Evolutionary conservation across 805 yeast genomes (phyloP).

Genomic region (Schwanniomyces sp.): DNA sequence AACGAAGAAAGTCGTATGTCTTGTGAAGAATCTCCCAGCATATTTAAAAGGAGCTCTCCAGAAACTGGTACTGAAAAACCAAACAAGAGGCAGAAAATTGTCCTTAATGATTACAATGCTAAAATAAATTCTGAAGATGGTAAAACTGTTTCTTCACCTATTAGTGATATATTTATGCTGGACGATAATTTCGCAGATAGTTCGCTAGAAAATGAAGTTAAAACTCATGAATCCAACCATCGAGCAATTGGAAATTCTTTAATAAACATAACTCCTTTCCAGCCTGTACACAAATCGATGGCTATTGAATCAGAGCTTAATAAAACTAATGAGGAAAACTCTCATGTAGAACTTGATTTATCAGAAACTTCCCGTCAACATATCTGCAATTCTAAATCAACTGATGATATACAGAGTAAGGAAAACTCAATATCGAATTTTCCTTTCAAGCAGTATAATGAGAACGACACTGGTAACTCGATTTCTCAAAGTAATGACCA

Average conservation of each 20-base stretch:
- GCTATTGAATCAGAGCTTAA: too few species aligned
- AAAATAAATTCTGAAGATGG: background rate
- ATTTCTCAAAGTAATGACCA: too few species aligned
- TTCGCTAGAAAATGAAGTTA: background rate
- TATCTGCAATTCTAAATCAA: too few species aligned
- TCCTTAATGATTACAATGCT: background rate
- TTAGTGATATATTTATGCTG: background rate
- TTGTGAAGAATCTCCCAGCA: background rate
- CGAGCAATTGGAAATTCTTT: background rate
- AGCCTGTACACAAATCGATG: too few species aligned
- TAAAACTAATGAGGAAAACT: too few species aligned
- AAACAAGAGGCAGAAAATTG: background rate
- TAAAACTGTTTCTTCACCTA: background rate
- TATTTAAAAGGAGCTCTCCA: background rate
- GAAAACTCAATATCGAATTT: too few species aligned
- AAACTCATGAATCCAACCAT: background rate
- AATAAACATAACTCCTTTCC: background rate
- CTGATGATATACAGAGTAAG: too few species aligned
- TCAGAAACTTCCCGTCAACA: too few species aligned
- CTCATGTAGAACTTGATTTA: too few species aligned
- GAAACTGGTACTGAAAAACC: background rate
- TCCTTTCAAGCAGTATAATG: too few species aligned
- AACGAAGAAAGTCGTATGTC: constrained; percentile 2
- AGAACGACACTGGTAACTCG: too few species aligned
- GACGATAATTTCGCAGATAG: background rate